Evolutionary conservation across 2,329 filamentous ascomycete species (phyloP), one percentile per base, ranked within the genome.

Genomic region (Blumeria hordei): DNA sequence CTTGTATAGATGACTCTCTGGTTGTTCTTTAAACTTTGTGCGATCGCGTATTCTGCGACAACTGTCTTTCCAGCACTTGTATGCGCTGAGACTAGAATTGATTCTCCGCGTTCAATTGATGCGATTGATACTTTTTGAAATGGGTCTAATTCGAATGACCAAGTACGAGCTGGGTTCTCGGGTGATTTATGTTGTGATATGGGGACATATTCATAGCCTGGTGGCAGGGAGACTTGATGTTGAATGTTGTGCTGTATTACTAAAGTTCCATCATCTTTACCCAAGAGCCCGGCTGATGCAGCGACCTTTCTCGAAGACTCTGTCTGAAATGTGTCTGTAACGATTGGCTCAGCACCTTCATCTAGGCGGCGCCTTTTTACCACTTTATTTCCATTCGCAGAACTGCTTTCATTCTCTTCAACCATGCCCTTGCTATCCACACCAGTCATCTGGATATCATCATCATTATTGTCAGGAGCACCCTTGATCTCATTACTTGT

Each of bases 1-100:
- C 88, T 95, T 8, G 92, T 98, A 70, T 98, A 98, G 67, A 98
- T 98, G 63, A 98, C 90, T 66, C 92, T 79, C 71, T 98, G 92
- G 69, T 96, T 96, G 67, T 88, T 85, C 74, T 92, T 93, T 67
- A 98, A 74, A 68, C 92, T 94, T 64, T 98, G 92, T 14, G 93
- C 92, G 66, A 98, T 93, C 18, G 92, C 93, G 66, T 98, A 98
- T 68, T 98, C 92, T 59, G 92, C 92, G 47, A 96, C 88, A 7
- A 98, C 93, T 0, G 92, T 98, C 71, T 98, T 98, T 69, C 92
- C 92, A 39, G 92, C 92, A 74, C 85, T 92, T 7, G 92, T 98
- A 69, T 98, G 92, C 54, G 92, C 92, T 14, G 93, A 96, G 1
- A 98, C 92, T 53, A 98, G 71, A 0, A 98, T 87, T 71, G 88